A percentile compares a stretch with the other conserved stretches of the same genome.
phyloP scores from a whole-genome alignment of 768 basidiomycete species.

The Lactarius pseudohatsudake region DNA sequence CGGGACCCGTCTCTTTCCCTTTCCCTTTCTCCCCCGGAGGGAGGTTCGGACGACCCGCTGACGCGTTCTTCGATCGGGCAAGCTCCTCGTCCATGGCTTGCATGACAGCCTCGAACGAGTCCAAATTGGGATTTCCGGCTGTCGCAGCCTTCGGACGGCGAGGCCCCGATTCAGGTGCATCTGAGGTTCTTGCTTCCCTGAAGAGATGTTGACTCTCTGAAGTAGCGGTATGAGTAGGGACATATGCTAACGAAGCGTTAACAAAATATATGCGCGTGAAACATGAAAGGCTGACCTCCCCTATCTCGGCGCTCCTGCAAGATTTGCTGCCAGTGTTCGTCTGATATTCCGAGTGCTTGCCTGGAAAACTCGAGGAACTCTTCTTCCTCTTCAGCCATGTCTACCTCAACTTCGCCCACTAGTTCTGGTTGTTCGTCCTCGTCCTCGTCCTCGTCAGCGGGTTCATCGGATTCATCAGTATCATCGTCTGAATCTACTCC shows the following conservation, averaged over 20 bases:
- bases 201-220: conserved; percentile 12
- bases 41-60: background rate
- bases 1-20: conserved; percentile 40
- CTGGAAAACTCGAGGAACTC: conserved; percentile 96
- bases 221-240: conserved; percentile 30
- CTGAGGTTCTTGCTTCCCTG: background rate
- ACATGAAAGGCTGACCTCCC: conserved; percentile 64
- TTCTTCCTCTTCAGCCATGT: conserved; percentile 91
- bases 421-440: conserved; percentile 85
- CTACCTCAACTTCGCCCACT: conserved; percentile 80
- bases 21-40: conserved; percentile 35
- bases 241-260: conserved; percentile 29
- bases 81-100: conserved; percentile 90
- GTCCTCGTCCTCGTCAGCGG: conserved; percentile 64
- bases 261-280: background rate
- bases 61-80: conserved; percentile 39
- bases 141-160: conserved; percentile 34
- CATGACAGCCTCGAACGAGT: conserved; percentile 97
- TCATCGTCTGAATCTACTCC: conserved; percentile 94
- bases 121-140: conserved; percentile 66
- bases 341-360: conserved; percentile 83
- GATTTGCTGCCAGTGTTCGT: conserved; percentile 90
- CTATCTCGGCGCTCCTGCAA: conserved; percentile 70
- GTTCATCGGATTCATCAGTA: conserved; percentile 61
- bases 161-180: conserved; percentile 7